A percentile compares a stretch with the other conserved stretches of the same genome.
Evolutionary conservation across 108 stramenopile genomes (phyloP).

Genomic region (Epipyxis sp.): DNA sequence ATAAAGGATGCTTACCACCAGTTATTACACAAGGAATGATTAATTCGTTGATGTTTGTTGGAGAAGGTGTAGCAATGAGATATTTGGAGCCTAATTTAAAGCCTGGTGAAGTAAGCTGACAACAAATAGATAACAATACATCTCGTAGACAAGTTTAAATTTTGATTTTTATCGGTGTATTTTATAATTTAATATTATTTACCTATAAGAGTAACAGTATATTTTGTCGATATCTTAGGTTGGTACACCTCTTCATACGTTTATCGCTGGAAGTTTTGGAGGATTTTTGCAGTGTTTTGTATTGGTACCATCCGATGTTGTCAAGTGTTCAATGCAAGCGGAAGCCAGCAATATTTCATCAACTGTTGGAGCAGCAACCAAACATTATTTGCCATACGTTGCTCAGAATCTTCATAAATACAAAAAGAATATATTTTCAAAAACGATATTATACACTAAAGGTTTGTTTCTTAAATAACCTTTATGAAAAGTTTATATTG

Average conservation of each 20-base stretch:
- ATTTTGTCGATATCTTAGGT: too few relatives aligned
- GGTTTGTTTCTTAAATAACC: too few relatives aligned
- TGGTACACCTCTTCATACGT: conserved; percentile 48
- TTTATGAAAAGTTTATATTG: too few relatives aligned
- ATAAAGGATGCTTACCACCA: conserved; percentile 10
- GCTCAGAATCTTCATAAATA: conserved; percentile 6
- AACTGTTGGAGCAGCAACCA: too few relatives aligned
- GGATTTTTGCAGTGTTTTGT: conserved; percentile 76
- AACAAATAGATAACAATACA: too few relatives aligned
- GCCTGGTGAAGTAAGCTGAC: conserved; percentile 4
- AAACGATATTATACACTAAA: too few relatives aligned
- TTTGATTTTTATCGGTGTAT: too few relatives aligned
- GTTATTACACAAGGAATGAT: conserved; percentile 1
- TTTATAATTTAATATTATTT: too few relatives aligned
- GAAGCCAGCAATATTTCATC: too few relatives aligned
- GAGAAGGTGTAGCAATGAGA: background rate
- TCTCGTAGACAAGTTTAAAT: too few relatives aligned
- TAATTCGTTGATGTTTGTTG: background rate
- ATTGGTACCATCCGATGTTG: conserved; percentile 76
- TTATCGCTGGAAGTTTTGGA: conserved; percentile 74
- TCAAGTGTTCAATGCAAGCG: conserved; percentile 85
- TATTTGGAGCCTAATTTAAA: background rate
- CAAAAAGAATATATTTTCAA: background rate
- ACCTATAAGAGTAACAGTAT: too few relatives aligned
- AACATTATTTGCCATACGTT: too few relatives aligned